These are phyloP conservation scores for Volvox carteri DNA, from an alignment of 163 green algal genomes.

Conservation along the genomic window DNA sequence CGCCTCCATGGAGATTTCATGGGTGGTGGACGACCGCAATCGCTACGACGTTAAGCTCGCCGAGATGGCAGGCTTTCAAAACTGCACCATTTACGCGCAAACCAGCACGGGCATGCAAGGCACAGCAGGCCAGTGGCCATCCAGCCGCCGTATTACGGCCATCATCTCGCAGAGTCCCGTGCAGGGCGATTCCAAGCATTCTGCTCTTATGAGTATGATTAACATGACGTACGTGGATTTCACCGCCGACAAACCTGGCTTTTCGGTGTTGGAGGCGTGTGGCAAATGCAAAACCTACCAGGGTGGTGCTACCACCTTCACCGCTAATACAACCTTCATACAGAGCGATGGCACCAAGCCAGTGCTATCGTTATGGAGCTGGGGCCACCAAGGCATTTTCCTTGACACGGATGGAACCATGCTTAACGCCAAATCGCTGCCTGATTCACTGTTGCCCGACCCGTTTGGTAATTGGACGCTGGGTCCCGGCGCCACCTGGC, in stretches of 20 bases:
- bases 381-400: constrained; percentile 69
- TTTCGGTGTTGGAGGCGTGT: constrained; percentile 54
- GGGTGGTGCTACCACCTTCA: constrained; percentile 69
- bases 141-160: constrained; percentile 55
- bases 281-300: constrained; percentile 74
- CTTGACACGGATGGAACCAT: constrained; percentile 71
- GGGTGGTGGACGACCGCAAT: constrained; percentile 57
- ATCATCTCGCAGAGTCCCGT: constrained; percentile 58
- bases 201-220: constrained; percentile 51
- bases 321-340: constrained; percentile 56
- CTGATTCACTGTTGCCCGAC: not conserved
- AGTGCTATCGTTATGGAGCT: constrained; percentile 66
- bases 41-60: constrained; percentile 23
- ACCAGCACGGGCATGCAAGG: constrained; percentile 55
- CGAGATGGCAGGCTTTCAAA: constrained; percentile 59
- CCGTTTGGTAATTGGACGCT: constrained; percentile 17
- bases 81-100: constrained; percentile 58
- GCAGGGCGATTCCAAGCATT: constrained; percentile 57
- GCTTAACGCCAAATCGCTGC: constrained; percentile 52
- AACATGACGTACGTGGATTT: constrained; percentile 69
- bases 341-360: constrained; percentile 33
- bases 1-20: constrained; percentile 64
- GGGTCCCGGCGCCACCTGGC: constrained; percentile 57
- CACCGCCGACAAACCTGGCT: constrained; percentile 2
- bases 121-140: constrained; percentile 60